Evolutionary conservation across 1,284 basidiomycete genomes (phyloP).

Genomic region (Cutaneotrichosporon cutaneum): DNA sequence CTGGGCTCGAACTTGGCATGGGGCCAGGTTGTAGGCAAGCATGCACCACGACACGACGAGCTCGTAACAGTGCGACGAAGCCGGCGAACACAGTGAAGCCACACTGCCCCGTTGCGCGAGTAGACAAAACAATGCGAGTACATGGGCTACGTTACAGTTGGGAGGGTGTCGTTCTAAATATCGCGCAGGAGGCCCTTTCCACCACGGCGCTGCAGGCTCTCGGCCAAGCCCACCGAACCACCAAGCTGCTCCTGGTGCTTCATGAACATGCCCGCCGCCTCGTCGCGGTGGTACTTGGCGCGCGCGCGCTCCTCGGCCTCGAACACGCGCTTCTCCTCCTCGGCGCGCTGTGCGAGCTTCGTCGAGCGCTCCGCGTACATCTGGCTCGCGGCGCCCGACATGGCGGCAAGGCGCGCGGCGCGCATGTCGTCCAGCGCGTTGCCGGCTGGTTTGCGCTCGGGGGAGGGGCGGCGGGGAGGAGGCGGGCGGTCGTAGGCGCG

Average conservation of each 20-base stretch:
- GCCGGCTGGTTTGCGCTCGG: constrained; percentile 22
- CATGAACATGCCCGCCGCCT: constrained; percentile 48
- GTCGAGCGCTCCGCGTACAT: constrained; percentile 53
- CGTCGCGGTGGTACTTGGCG: constrained; percentile 43
- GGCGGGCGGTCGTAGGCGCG: constrained; percentile 24
- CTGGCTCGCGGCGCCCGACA: constrained; percentile 68
- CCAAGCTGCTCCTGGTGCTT: constrained; percentile 42
- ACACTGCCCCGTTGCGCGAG: too few relatives aligned
- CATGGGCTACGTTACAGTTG: background rate
- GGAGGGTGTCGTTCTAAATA: constrained; percentile 29
- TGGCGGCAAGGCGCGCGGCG: constrained; percentile 78
- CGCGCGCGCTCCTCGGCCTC: constrained; percentile 42
- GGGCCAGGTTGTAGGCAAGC: too few relatives aligned
- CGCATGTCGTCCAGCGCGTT: constrained; percentile 60
- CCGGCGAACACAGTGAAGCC: too few relatives aligned
- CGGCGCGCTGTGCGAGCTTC: constrained; percentile 37
- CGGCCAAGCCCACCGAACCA: constrained; percentile 43
- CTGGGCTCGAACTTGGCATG: too few relatives aligned
- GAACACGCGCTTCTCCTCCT: constrained; percentile 36
- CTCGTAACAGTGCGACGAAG: too few relatives aligned
- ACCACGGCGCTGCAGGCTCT: constrained; percentile 45
- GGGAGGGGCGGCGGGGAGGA: constrained; percentile 30
- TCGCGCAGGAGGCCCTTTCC: constrained; percentile 49
- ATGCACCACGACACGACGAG: too few relatives aligned
- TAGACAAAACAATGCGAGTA: background rate